Base-by-base conservation (phyloP, 176 grass and related monocot species). In the Aegilops bicornis region DNA sequence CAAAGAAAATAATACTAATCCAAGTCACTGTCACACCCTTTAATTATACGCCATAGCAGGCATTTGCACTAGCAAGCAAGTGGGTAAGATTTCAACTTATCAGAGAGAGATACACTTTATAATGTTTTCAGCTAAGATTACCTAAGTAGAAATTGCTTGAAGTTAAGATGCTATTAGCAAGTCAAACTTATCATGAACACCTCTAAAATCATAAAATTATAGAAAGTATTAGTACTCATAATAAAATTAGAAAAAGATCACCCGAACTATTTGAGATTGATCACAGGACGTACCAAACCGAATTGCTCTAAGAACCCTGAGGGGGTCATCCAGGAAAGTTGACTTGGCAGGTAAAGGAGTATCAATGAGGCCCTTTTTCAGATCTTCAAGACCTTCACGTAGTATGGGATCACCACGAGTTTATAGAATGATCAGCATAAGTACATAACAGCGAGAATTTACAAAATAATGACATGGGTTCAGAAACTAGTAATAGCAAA, bases 251-350 rank as follows among this genome's bases (percentile, higher is more conserved):
- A 39, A 62, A 64, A 78, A 65, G 33, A 52, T 48, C 30, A 35
- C 12, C 10, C 23, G 14, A 74, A 87, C 47, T 37, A 37, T 73
- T 78, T 64, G 31, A 90, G 59, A 74, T 42, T 24, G 83, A 84
- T 42, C 56, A 45, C 15, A 42, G 54, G n/a, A 40, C 80, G 31
- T 87, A 98, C 96, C 96, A 87, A 98, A 98, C 77, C 96, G 92
- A 85, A 98, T 98, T 76, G 96, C 96, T 80, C 96, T 92, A 91
- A 98, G 96, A 87, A 98, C 96, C 84, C 96, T 87, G 79, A 98
- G 96, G 17, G 96, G 96, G 77, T 98, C 96, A 85, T 98, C 96
- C 84, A 96, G 83, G 70, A 94, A 98, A 77, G 96, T 98, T 85
- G 84, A 84, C 92, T 96, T 98, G 64, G 96, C 88, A 40, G 88